Evolutionary conservation across 306 rosid genomes (phyloP).

Genomic region (Lathyrus aphaca): DNA sequence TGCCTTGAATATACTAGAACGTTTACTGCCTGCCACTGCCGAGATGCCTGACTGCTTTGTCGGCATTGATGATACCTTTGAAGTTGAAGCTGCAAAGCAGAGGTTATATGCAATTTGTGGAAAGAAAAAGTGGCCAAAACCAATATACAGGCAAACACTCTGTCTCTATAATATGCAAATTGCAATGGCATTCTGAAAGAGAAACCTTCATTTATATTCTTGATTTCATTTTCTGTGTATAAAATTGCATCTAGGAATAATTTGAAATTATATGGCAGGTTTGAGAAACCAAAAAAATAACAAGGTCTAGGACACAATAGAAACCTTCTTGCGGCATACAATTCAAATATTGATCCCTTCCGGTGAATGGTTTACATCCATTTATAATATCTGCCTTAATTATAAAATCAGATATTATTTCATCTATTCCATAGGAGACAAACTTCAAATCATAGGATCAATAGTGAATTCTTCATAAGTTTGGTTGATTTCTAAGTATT

Average conservation of each 20-base stretch:
- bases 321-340: neutral
- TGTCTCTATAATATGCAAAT: too few relatives aligned
- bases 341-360: neutral
- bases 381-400: neutral
- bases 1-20: slow-evolving; percentile 54
- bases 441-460: neutral
- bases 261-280: neutral
- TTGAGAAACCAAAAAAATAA: neutral
- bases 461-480: neutral
- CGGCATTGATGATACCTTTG: slow-evolving; percentile 45
- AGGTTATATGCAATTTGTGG: slow-evolving; percentile 34
- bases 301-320: neutral
- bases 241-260: neutral
- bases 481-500: neutral
- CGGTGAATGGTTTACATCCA: neutral
- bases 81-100: slow-evolving; percentile 63
- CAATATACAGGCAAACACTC: too few relatives aligned
- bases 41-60: neutral
- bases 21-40: slow-evolving; percentile 2
- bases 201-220: too few relatives aligned
- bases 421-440: neutral
- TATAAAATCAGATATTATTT: neutral
- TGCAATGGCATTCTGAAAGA: too few relatives aligned
- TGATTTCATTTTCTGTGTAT: too few relatives aligned
- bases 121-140: too few relatives aligned